Conservation (phyloP, 305 asterid genomes). For the Fraxinus platypoda region DNA sequence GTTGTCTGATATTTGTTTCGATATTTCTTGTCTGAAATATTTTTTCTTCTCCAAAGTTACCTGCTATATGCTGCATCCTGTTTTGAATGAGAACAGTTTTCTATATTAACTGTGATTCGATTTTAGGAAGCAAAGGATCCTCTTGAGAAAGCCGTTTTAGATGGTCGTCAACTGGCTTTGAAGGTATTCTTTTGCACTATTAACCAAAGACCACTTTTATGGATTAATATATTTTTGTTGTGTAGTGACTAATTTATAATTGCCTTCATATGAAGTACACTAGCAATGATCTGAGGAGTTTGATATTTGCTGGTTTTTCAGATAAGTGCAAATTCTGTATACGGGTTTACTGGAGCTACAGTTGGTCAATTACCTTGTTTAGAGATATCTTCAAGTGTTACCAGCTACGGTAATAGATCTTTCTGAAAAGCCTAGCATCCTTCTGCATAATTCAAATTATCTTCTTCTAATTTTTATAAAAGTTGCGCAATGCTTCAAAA, state of each 20-base stretch:
- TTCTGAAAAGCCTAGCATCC: neutral
- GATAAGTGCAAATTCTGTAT: slow-evolving; percentile 97
- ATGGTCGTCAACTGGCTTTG: slow-evolving; percentile 96
- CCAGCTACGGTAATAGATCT: slow-evolving; percentile 83
- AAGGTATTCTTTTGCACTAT: slow-evolving; percentile 53
- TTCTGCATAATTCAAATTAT: slow-evolving; percentile 16
- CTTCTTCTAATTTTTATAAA: slow-evolving; percentile 1
- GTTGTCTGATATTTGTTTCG: slow-evolving; percentile 14
- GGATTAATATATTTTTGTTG: slow-evolving; percentile 5
- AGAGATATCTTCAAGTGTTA: slow-evolving; percentile 98
- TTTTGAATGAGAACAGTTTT: slow-evolving; percentile 7
- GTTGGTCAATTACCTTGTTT: slow-evolving; percentile 94
- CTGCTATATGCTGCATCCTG: slow-evolving; percentile 1
- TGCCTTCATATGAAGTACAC: slow-evolving; percentile 17
- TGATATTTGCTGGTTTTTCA: slow-evolving; percentile 42
- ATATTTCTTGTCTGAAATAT: slow-evolving; percentile 15
- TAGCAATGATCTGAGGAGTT: slow-evolving; percentile 19
- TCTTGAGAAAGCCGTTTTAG: slow-evolving; percentile 88
- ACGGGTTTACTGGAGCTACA: slow-evolving; percentile 99
- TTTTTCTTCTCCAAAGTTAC: neutral
- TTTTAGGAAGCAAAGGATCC: slow-evolving; percentile 94
- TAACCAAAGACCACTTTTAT: neutral
- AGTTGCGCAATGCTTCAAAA: slow-evolving; percentile 20
- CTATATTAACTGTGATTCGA: slow-evolving; percentile 27
- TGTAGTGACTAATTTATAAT: slow-evolving; percentile 8